These are phyloP conservation scores for Leptodontidium sp. DNA, from an alignment of 2,329 filamentous ascomycete species.

Conservation along the genomic window DNA sequence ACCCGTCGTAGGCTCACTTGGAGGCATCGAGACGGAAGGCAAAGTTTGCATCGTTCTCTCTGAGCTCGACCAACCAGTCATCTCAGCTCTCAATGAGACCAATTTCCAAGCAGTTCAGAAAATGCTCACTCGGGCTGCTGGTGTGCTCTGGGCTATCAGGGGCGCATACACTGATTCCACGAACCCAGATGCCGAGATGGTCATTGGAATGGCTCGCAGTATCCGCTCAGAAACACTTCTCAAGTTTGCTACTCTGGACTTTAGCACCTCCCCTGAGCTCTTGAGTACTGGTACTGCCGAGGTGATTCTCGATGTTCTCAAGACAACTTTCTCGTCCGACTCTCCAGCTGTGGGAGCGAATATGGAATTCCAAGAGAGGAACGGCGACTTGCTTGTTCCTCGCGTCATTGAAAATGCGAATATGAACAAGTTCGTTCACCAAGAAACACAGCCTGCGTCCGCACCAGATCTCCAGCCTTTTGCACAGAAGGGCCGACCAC, in stretches of 20 bases:
- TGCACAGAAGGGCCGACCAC: slow-evolving; percentile 39
- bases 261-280: slow-evolving; percentile 44
- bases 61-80: slow-evolving; percentile 49
- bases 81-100: slow-evolving; percentile 52
- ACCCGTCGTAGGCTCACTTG: slow-evolving; percentile 46
- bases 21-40: slow-evolving; percentile 42
- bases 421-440: slow-evolving; percentile 51
- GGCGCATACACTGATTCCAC: slow-evolving; percentile 50
- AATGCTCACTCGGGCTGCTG: slow-evolving; percentile 49
- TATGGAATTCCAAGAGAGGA: slow-evolving; percentile 40
- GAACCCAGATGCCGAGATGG: slow-evolving; percentile 39
- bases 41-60: slow-evolving; percentile 56
- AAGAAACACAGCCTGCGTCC: slow-evolving; percentile 51
- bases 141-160: slow-evolving; percentile 58
- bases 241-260: slow-evolving; percentile 41
- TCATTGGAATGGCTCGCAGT: slow-evolving; percentile 43
- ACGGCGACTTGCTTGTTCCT: slow-evolving; percentile 43
- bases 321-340: slow-evolving; percentile 28
- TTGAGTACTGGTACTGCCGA: slow-evolving; percentile 42
- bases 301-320: slow-evolving; percentile 35
- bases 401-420: slow-evolving; percentile 41
- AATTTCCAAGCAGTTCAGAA: slow-evolving; percentile 53
- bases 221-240: slow-evolving; percentile 42
- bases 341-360: slow-evolving; percentile 26
- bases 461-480: slow-evolving; percentile 53